Conservation (phyloP, 2,329 filamentous ascomycete species). For the Aspergillus tamarii region DNA sequence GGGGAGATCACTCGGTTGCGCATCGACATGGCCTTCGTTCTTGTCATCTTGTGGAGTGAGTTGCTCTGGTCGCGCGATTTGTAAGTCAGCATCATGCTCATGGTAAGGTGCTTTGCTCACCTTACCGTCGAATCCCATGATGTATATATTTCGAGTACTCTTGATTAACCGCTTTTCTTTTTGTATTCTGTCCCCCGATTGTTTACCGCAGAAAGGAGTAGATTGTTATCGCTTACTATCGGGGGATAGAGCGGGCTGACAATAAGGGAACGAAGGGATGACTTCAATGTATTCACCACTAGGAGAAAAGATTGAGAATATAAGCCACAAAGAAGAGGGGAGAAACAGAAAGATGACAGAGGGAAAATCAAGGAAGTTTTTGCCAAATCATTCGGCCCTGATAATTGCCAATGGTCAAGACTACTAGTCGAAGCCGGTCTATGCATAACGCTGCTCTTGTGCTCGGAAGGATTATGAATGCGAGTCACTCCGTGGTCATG, state of each 20-base stretch:
- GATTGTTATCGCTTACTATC: not conserved
- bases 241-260: not conserved
- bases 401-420: not conserved
- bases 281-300: not conserved
- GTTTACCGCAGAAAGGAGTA: not conserved
- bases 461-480: not conserved
- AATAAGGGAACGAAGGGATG: not conserved
- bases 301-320: not conserved
- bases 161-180: not conserved
- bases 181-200: not conserved
- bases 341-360: conserved; percentile 3
- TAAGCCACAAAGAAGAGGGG: not conserved
- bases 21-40: conserved; percentile 24
- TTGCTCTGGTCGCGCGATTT: conserved; percentile 9
- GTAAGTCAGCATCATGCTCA: not conserved
- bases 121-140: conserved; percentile 12
- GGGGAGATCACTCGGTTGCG: conserved; percentile 29
- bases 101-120: not conserved
- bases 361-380: conserved; percentile 2
- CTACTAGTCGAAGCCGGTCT: not conserved
- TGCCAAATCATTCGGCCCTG: not conserved
- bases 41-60: conserved; percentile 17
- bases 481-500: not conserved
- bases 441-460: not conserved
- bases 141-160: not conserved